These are phyloP conservation scores for Cladosporium sp. DNA, from an alignment of 2,329 filamentous ascomycete genomes.

Conservation along the genomic window DNA sequence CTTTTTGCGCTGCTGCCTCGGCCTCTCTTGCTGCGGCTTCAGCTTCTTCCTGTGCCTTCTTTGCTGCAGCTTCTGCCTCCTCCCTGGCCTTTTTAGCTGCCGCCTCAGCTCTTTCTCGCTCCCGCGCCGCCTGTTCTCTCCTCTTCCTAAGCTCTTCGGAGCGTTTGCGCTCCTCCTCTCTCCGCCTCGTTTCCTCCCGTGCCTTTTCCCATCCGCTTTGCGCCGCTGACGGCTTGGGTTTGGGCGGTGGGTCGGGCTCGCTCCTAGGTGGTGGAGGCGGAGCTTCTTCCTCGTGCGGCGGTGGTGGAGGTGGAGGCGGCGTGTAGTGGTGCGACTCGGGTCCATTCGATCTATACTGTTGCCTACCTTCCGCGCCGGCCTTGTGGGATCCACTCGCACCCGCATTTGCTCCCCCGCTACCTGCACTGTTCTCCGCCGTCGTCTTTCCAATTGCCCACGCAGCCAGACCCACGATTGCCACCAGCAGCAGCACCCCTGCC, in stretches of 20 bases:
- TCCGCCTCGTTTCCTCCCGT: constrained; percentile 40
- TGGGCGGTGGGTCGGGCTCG: constrained; percentile 25
- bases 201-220: constrained; percentile 63
- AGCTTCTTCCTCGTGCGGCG: constrained; percentile 21
- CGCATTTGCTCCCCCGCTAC: constrained; percentile 27
- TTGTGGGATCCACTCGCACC: constrained; percentile 25
- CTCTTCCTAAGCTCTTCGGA: constrained; percentile 61
- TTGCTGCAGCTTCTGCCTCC: constrained; percentile 49
- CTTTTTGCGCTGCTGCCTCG: constrained; percentile 37
- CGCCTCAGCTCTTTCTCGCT: constrained; percentile 44
- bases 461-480: constrained; percentile 70
- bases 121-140: constrained; percentile 59
- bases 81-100: constrained; percentile 56
- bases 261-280: constrained; percentile 1
- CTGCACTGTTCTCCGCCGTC: constrained; percentile 53
- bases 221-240: constrained; percentile 28
- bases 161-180: constrained; percentile 41
- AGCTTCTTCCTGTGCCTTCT: constrained; percentile 53
- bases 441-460: constrained; percentile 75
- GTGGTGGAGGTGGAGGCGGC: constrained; percentile 25
- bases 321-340: constrained; percentile 28
- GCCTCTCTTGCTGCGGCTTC: constrained; percentile 26
- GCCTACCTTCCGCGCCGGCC: constrained; percentile 30
- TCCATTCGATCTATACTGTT: constrained; percentile 29
- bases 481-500: constrained; percentile 69